Percentiles rank a stretch among this genome's conserved stretches.
phyloP scores from a whole-genome alignment of 371 early-diverging fungal genomes.

The Mucor mucedo region DNA sequence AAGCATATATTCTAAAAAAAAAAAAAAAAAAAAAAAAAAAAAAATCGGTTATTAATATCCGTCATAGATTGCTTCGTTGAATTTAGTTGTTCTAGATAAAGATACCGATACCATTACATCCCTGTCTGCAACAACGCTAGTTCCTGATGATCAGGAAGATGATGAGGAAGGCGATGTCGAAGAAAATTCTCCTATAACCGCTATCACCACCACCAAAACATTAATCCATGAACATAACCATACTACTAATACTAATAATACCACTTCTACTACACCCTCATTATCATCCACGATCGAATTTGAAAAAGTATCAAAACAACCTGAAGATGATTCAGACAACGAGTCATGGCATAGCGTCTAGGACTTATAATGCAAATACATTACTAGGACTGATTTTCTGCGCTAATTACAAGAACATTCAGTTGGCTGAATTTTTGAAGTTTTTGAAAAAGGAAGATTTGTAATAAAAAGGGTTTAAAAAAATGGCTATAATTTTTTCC shows the following conservation, averaged over 20 bases:
- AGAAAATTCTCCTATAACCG: too few relatives aligned
- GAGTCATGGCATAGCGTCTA: slow-evolving; percentile 31
- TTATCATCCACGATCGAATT: not conserved
- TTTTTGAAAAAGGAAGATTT: too few relatives aligned
- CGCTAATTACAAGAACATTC: too few relatives aligned
- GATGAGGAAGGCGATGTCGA: too few relatives aligned
- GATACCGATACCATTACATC: not conserved
- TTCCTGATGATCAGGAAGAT: not conserved
- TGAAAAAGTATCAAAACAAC: not conserved
- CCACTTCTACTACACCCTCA: not conserved
- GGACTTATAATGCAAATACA: not conserved
- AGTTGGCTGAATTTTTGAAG: too few relatives aligned
- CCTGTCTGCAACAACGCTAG: not conserved
- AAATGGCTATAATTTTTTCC: too few relatives aligned
- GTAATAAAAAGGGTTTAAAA: too few relatives aligned
- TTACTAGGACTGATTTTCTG: too few relatives aligned
- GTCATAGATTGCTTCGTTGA: not conserved
- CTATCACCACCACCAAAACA: not conserved
- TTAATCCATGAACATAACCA: not conserved
- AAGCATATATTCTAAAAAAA: too few relatives aligned
- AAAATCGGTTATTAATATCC: not conserved
- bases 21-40: too few relatives aligned
- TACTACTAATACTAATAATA: not conserved
- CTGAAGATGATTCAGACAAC: slow-evolving; percentile 24
- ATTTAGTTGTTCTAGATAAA: not conserved